Percentiles rank a stretch among this genome's conserved stretches.
Conservation (phyloP, 805 yeast genomes). For the Metschnikowia sp. region DNA sequence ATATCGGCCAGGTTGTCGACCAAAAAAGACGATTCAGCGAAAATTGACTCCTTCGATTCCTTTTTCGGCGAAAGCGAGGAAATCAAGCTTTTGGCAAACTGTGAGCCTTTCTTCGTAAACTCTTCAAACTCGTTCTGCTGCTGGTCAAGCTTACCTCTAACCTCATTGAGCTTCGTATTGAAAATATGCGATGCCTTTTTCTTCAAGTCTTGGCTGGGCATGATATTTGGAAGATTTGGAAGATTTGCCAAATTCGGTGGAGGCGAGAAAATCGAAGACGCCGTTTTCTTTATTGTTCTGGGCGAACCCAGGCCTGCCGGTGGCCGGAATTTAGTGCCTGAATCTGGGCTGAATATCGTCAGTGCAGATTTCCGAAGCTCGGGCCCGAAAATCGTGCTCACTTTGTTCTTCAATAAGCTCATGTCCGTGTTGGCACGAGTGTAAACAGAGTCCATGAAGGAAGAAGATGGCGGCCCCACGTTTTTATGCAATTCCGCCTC, state of each 20-base stretch:
- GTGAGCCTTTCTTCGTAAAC: conserved; percentile 24
- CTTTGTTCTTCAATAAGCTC: conserved; percentile 7
- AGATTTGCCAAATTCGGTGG: neutral
- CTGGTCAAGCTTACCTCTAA: conserved; percentile 17
- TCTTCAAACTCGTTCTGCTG: conserved; percentile 23
- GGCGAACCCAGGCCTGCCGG: too few species aligned
- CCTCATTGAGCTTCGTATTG: conserved; percentile 16
- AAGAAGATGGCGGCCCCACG: conserved; percentile 11
- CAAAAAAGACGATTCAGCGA: conserved; percentile 26
- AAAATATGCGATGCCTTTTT: conserved; percentile 23
- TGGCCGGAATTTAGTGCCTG: too few species aligned
- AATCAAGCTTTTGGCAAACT: conserved; percentile 24
- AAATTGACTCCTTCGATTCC: neutral
- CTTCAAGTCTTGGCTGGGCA: conserved; percentile 10
- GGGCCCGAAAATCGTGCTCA: conserved; percentile 14
- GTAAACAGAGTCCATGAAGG: conserved; percentile 10
- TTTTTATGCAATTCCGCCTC: conserved; percentile 14
- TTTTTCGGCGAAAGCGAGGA: conserved; percentile 26
- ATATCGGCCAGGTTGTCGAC: conserved; percentile 20
- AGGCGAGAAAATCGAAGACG: conserved; percentile 9
- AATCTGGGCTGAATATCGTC: conserved; percentile 1
- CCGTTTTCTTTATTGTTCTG: conserved; percentile 1
- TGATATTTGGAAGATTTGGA: too few species aligned
- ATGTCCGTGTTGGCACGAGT: conserved; percentile 6
- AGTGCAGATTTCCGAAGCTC: conserved; percentile 1